Evolutionary conservation across 805 yeast species (phyloP), one percentile per base, ranked within the genome.

Genomic region (Cyberlindnera mycetangii): DNA sequence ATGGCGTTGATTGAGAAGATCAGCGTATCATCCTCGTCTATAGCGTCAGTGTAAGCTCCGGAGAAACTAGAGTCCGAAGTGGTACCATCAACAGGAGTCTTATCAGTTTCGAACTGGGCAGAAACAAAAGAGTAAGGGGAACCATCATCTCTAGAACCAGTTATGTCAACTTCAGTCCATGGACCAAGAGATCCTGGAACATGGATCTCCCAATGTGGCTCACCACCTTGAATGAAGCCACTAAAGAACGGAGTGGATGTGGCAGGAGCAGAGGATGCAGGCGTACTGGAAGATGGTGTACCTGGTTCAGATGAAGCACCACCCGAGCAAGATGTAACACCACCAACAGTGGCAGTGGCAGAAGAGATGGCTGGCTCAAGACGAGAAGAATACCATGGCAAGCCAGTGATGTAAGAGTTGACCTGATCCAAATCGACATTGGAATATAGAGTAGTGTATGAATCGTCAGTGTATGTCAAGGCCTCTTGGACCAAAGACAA

Each of bases 151-250:
- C 12, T 16, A 16, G 35, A 32, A 5, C 35, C 35, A 7, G 35
- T 11, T 88, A 85, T 53, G 70, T 81, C 42, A 78, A 71, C 32
- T 81, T 75, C 42, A 81, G 89, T 83, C 62, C 49, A 46, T 79
- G 16, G 77, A 74, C 49, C 74, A 78, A 50, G 87, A 85, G 1
- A 63, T 61, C 24, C 67, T 62, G 30, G 53, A 39, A 34, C 47
- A 61, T 28, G 69, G 60, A 33, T 73, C 72, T 61, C 78, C 78
- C 12, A 78, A 72, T 53, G 79, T 76, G 17, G 60, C 65, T 25
- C 55, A 62, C 46, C 74, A 63, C 27, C 67, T 61, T 17, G 49
- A 50, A 28, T 43, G 21, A 18, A 32, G 7, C 35, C 35, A 18
- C 35, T 32, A n/a, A 32, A 17, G 21, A 18, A 32, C 18, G 35